phyloP scores from a whole-genome alignment of 768 basidiomycete species.

The Glaciozyma antarctica region DNA sequence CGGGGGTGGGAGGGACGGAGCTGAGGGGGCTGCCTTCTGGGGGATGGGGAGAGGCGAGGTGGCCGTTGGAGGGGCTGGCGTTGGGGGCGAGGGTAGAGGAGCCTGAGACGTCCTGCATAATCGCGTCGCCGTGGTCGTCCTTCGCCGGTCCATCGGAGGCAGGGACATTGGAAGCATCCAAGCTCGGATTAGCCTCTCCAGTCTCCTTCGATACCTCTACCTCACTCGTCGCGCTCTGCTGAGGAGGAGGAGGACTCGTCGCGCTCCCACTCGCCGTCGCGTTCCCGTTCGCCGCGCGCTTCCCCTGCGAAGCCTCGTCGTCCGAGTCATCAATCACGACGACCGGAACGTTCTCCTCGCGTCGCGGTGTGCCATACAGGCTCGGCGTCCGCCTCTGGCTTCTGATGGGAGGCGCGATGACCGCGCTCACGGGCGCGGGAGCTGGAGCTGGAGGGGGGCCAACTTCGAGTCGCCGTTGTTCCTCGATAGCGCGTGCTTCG shows the following conservation, averaged over 20 bases:
- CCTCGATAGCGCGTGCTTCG: conserved; percentile 14
- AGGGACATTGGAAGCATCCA: no score
- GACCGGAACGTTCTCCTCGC: background rate
- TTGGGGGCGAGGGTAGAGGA: no score
- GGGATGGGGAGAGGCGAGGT: no score
- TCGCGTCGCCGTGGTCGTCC: no score
- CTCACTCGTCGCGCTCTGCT: background rate
- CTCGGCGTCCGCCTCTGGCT: conserved; percentile 1
- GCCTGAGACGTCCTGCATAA: no score
- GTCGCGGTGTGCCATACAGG: conserved; percentile 3
- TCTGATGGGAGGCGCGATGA: background rate
- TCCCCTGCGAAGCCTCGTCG: background rate
- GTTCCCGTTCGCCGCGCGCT: background rate
- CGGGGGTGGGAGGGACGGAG: no score
- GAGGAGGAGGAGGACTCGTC: background rate
- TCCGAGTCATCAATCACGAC: background rate
- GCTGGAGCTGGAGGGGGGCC: background rate
- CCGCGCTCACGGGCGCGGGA: background rate
- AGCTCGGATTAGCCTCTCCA: no score
- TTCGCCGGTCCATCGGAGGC: no score
- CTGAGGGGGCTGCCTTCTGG: no score
- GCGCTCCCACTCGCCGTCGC: background rate
- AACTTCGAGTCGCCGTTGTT: background rate
- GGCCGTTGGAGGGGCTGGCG: no score
- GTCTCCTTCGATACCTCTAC: no score